Evolutionary conservation across 2,329 filamentous ascomycete species (phyloP).

Genomic region (Fusarium paranaense): DNA sequence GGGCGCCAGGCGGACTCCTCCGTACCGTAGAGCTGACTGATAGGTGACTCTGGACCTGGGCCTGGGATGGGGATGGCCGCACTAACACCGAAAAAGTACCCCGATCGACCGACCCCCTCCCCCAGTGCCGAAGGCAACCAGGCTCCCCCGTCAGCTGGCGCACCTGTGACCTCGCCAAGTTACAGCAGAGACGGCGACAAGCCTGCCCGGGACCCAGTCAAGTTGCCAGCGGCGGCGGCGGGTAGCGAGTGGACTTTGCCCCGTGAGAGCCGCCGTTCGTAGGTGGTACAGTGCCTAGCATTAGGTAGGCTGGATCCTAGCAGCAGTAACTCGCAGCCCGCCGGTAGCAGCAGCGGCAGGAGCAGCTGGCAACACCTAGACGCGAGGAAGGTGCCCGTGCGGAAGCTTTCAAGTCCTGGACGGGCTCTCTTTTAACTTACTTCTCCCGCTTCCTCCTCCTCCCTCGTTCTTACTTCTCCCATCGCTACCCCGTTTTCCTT

Average conservation of each 20-base stretch:
- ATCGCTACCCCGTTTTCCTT: constrained; percentile 22
- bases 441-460: constrained; percentile 33
- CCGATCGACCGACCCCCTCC: constrained; percentile 36
- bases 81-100: constrained; percentile 38
- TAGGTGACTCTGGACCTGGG: constrained; percentile 8
- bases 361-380: not conserved
- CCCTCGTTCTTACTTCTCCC: constrained; percentile 27
- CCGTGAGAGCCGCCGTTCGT: constrained; percentile 7
- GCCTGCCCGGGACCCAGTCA: not conserved
- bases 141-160: constrained; percentile 41
- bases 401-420: constrained; percentile 20
- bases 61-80: constrained; percentile 5
- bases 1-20: not conserved
- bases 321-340: constrained; percentile 19
- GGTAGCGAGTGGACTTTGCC: constrained; percentile 19
- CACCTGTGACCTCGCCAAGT: constrained; percentile 30
- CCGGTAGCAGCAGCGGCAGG: not conserved
- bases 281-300: not conserved
- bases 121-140: constrained; percentile 40
- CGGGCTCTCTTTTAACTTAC: constrained; percentile 23
- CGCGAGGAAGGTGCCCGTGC: constrained; percentile 10
- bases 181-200: constrained; percentile 14
- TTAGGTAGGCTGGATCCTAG: not conserved
- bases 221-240: constrained; percentile 2
- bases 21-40: constrained; percentile 21